Conservation (phyloP, 2,329 filamentous ascomycete species). For the Sporothrix globosa region DNA sequence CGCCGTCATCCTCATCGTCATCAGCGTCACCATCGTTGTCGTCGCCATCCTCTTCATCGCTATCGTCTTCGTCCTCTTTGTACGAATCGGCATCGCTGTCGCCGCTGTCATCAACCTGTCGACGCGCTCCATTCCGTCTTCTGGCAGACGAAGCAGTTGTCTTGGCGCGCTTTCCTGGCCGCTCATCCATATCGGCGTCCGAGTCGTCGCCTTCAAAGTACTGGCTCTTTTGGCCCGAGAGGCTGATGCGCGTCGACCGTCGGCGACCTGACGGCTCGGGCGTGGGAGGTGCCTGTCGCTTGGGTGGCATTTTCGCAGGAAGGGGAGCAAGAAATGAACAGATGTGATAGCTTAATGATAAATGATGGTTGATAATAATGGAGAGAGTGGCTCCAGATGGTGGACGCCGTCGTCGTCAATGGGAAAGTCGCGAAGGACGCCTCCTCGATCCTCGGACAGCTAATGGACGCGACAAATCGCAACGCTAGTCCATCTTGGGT, state of each 20-base stretch:
- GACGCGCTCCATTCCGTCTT: not conserved
- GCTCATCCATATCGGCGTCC: not conserved
- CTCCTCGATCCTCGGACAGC: conserved; percentile 1
- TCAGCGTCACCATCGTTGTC: conserved; percentile 37
- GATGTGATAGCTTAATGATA: not conserved
- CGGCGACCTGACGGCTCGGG: conserved; percentile 44
- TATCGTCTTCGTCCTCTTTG: conserved; percentile 40
- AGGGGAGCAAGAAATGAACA: not conserved
- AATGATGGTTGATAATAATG: not conserved
- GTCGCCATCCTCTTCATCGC: conserved; percentile 40
- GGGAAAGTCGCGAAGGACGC: not conserved
- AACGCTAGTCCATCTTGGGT: conserved; percentile 25
- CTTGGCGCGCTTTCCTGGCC: conserved; percentile 35
- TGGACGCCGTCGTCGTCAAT: not conserved
- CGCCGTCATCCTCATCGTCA: conserved; percentile 38
- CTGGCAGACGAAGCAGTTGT: not conserved
- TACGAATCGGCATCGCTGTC: conserved; percentile 37
- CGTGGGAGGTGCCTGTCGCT: conserved; percentile 44
- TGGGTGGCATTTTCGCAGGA: conserved; percentile 45
- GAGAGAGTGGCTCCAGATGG: no score
- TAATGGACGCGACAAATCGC: conserved; percentile 24
- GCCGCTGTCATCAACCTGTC: conserved; percentile 38
- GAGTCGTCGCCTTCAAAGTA: conserved; percentile 53
- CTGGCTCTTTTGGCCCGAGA: conserved; percentile 51
- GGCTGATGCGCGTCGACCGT: conserved; percentile 54